Conservation (phyloP, 768 basidiomycete genomes). For the Lyophyllum decastes region DNA sequence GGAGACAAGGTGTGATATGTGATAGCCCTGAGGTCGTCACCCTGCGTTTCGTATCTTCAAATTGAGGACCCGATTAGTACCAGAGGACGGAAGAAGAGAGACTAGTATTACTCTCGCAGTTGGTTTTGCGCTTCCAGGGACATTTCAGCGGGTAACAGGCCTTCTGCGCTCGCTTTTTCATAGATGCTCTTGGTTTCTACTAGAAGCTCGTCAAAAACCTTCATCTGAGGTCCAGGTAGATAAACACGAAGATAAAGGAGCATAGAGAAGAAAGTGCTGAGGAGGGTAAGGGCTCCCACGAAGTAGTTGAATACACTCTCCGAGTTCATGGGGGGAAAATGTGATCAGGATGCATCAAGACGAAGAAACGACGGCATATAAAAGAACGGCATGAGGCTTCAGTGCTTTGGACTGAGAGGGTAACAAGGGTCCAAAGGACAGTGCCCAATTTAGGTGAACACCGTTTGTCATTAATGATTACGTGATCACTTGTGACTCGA, state of each 20-base stretch:
- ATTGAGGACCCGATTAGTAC: too few species aligned
- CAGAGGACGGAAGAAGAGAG: too few species aligned
- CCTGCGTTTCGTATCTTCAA: background rate
- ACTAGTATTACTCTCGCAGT: too few species aligned
- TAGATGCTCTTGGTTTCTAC: constrained; percentile 1
- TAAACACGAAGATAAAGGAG: background rate
- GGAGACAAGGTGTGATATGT: background rate
- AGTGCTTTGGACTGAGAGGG: too few species aligned
- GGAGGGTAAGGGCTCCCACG: constrained; percentile 8
- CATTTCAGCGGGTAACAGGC: background rate
- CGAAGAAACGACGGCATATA: too few species aligned
- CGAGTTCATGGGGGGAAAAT: background rate
- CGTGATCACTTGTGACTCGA: too few species aligned
- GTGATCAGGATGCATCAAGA: too few species aligned
- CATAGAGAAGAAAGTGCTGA: background rate
- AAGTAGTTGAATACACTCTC: constrained; percentile 8
- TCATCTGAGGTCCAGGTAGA: constrained; percentile 1
- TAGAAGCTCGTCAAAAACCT: constrained; percentile 2
- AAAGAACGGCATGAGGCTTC: background rate
- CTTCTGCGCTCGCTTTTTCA: background rate
- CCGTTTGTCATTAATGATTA: too few species aligned
- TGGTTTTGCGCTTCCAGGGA: too few species aligned
- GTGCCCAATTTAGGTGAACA: too few species aligned
- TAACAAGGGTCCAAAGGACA: too few species aligned
- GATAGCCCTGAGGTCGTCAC: background rate